Evolutionary conservation across 2,329 filamentous ascomycete species (phyloP).

Genomic region (Dothiorella sarmentorum): DNA sequence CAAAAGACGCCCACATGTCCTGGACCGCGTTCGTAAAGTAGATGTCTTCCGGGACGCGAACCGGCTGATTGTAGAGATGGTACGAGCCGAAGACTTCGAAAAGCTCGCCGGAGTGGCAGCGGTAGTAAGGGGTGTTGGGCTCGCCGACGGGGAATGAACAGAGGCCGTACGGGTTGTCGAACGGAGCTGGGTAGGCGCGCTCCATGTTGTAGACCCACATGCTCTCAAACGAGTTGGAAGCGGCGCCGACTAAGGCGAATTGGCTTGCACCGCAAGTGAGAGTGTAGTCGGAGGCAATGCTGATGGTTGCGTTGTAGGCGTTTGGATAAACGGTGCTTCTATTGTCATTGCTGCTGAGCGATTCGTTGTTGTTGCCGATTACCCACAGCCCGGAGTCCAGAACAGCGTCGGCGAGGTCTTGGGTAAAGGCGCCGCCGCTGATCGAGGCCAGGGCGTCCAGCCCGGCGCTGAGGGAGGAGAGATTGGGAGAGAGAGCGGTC

Average conservation of each 20-base stretch:
- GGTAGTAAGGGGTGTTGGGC: conserved; percentile 2
- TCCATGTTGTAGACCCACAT: conserved; percentile 1
- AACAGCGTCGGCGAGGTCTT: not conserved
- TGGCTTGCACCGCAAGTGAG: not conserved
- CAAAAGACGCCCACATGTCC: conserved; percentile 3
- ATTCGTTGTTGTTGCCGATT: not conserved
- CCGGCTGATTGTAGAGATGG: not conserved
- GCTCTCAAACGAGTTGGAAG: not conserved
- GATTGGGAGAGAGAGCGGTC: not conserved
- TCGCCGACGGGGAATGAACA: not conserved
- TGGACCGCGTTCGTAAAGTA: conserved; percentile 5
- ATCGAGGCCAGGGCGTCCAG: not conserved
- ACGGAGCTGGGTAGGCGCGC: not conserved
- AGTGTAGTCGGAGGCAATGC: not conserved
- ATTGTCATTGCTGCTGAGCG: not conserved
- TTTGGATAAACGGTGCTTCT: not conserved
- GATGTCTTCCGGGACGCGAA: not conserved
- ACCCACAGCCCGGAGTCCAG: not conserved
- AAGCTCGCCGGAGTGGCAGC: not conserved
- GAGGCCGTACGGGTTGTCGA: not conserved
- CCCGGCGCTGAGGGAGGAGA: not conserved
- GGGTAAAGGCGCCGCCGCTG: not conserved
- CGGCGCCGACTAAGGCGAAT: not conserved
- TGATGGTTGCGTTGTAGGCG: not conserved
- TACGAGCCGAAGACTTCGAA: not conserved